Conservation (phyloP, 129 eudicot genomes). For the Helianthus annuus region DNA sequence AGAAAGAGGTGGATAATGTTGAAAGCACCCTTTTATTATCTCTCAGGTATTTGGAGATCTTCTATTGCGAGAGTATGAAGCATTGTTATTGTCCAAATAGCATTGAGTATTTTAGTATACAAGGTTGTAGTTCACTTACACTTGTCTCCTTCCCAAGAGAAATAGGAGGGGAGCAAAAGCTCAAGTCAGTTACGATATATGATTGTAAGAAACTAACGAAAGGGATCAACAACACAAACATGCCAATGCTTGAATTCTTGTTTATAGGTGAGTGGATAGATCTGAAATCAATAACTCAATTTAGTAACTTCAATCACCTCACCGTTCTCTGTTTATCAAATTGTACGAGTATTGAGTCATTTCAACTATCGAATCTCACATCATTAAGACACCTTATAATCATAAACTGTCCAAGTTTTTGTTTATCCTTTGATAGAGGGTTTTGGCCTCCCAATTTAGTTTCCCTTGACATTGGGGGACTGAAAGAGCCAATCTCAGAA, state of each 20-base stretch:
- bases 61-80: background rate
- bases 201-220: background rate
- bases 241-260: background rate
- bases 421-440: background rate
- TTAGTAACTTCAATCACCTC: background rate
- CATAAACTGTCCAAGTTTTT: background rate
- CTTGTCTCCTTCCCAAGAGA: background rate
- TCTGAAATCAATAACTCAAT: background rate
- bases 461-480: background rate
- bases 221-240: background rate
- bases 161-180: background rate
- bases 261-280: background rate
- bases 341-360: background rate
- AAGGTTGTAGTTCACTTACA: background rate
- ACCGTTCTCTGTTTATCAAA: fast-evolving
- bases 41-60: background rate
- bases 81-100: background rate
- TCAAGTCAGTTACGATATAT: background rate
- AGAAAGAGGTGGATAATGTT: background rate
- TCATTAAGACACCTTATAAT: background rate
- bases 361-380: background rate
- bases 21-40: background rate
- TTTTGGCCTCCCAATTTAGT: conserved; percentile 3
- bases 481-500: background rate
- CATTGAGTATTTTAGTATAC: background rate